phyloP scores from a whole-genome alignment of 2,329 filamentous ascomycete species.

The Calonectria henricotiae region DNA sequence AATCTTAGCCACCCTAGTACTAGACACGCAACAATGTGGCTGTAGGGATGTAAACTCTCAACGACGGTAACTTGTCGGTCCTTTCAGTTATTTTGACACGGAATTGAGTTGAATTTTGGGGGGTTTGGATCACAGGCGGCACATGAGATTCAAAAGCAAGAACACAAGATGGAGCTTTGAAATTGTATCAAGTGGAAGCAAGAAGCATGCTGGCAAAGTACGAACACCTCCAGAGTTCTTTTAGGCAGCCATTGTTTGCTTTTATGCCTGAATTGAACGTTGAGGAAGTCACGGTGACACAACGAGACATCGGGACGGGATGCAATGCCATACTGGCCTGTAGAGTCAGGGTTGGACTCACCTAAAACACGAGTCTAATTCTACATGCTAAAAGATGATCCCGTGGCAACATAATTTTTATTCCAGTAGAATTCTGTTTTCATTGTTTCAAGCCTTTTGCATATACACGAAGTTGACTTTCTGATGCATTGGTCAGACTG shows the following conservation, averaged over 20 bases:
- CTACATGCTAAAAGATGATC: too few relatives aligned
- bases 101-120: background rate
- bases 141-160: conserved; percentile 6
- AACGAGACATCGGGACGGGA: conserved; percentile 28
- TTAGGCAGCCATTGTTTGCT: conserved; percentile 40
- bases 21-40: conserved; percentile 50
- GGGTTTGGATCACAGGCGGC: background rate
- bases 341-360: background rate
- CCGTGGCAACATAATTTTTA: background rate
- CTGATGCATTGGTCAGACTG: background rate
- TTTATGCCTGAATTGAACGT: conserved; percentile 5
- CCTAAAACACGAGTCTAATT: background rate
- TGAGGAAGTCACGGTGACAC: conserved; percentile 26
- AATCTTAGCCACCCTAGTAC: conserved; percentile 57
- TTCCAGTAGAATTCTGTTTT: background rate
- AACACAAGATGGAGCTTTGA: background rate
- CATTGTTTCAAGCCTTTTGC: background rate
- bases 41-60: conserved; percentile 51
- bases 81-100: background rate
- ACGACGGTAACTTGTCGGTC: conserved; percentile 50
- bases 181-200: conserved; percentile 10
- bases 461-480: too few relatives aligned
- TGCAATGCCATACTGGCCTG: conserved; percentile 22
- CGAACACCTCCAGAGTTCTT: conserved; percentile 36
- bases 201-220: conserved; percentile 33